These are phyloP conservation scores for Neurospora intermedia DNA, from an alignment of 495 filamentous ascomycete genomes.

Conservation along the genomic window DNA sequence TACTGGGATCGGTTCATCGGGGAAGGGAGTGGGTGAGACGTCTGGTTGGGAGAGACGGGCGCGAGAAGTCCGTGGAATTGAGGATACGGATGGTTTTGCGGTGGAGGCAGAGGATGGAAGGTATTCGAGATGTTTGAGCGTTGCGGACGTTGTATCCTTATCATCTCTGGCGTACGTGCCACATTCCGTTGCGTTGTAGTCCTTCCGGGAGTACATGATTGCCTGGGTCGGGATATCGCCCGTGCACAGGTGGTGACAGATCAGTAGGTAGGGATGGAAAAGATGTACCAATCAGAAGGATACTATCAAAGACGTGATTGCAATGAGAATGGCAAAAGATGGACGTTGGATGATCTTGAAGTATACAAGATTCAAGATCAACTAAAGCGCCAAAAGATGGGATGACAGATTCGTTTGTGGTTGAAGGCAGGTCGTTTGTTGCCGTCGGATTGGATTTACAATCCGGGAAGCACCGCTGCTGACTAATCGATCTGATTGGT, in stretches of 20 bases:
- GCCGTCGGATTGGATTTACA: not conserved
- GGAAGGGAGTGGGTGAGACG: constrained; percentile 16
- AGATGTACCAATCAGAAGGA: not conserved
- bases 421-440: not conserved
- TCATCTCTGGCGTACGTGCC: not conserved
- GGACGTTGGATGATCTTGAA: not conserved
- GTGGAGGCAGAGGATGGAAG: not conserved
- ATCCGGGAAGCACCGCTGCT: not conserved
- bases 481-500: not conserved
- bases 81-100: not conserved
- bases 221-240: not conserved
- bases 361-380: not conserved
- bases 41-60: constrained; percentile 21
- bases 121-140: not conserved
- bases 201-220: not conserved
- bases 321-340: not conserved
- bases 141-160: not conserved
- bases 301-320: not conserved
- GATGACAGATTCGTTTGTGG: not conserved
- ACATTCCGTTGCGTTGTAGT: not conserved
- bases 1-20: constrained; percentile 15
- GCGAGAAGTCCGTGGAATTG: constrained; percentile 12
- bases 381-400: not conserved
- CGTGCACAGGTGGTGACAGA: not conserved
- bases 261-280: not conserved